Percentiles rank a stretch among this genome's conserved stretches.
phyloP scores from a whole-genome alignment of 495 filamentous ascomycete species.

The Acidiella bohemica region DNA sequence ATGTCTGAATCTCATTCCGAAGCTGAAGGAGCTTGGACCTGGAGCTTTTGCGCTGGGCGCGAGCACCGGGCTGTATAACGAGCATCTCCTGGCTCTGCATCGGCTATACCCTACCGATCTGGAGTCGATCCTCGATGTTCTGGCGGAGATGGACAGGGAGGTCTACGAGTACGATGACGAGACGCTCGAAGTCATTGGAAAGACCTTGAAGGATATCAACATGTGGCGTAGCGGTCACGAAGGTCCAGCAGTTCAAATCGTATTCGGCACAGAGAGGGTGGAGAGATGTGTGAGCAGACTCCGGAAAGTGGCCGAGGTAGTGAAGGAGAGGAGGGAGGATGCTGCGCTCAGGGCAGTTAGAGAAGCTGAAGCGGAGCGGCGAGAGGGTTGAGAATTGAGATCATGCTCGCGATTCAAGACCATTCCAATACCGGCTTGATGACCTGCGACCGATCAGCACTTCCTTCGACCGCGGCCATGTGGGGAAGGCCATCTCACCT shows the following conservation, averaged over 20 bases:
- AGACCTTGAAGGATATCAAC: slow-evolving; percentile 12
- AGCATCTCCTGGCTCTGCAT: slow-evolving; percentile 53
- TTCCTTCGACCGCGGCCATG: neutral
- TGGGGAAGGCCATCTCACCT: neutral
- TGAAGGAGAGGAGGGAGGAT: slow-evolving; percentile 15
- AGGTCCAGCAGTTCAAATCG: slow-evolving; percentile 7
- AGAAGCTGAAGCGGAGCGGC: slow-evolving; percentile 2
- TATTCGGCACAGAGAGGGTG: slow-evolving; percentile 18
- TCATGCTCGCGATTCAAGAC: too few species aligned
- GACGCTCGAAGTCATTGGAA: slow-evolving; percentile 40
- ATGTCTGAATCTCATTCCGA: slow-evolving; percentile 48
- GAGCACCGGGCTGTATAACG: slow-evolving; percentile 61
- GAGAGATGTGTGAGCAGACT: slow-evolving; percentile 4
- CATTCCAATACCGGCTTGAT: slow-evolving; percentile 4
- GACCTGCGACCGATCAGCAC: slow-evolving; percentile 1
- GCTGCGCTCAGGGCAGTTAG: slow-evolving; percentile 13
- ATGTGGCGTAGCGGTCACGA: slow-evolving; percentile 1
- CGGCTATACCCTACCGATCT: slow-evolving; percentile 44
- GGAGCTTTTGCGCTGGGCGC: slow-evolving; percentile 60
- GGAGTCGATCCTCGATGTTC: slow-evolving; percentile 42
- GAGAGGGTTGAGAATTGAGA: neutral
- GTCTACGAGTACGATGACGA: slow-evolving; percentile 48
- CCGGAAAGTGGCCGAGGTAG: slow-evolving; percentile 16
- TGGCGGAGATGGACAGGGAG: slow-evolving; percentile 64
- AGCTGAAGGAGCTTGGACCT: slow-evolving; percentile 55